Conservation (phyloP, 441 rosid species). For the Bocquillonia castaneifolia region DNA sequence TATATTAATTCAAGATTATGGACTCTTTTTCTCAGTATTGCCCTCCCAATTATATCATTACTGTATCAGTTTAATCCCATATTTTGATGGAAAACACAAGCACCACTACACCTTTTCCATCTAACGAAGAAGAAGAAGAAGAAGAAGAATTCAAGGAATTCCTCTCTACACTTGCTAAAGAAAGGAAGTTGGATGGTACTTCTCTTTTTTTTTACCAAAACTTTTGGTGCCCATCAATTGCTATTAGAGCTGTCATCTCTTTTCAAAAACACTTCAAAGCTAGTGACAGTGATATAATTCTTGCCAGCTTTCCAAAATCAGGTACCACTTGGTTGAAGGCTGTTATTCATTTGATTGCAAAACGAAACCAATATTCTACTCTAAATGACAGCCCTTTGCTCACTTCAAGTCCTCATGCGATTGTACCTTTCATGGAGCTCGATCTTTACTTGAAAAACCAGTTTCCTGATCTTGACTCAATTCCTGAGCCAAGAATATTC, state of each 20-base stretch:
- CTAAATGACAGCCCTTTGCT: constrained; percentile 11
- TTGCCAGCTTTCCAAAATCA: constrained; percentile 16
- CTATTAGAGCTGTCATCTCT: background rate
- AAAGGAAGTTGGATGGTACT: background rate
- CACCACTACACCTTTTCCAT: too few relatives aligned
- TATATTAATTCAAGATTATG: too few relatives aligned
- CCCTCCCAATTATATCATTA: too few relatives aligned
- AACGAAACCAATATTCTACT: background rate
- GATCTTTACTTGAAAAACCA: background rate
- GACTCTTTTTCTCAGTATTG: too few relatives aligned
- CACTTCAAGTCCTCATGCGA: background rate
- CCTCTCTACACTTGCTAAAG: background rate
- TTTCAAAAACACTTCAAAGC: constrained; percentile 19
- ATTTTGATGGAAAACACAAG: too few relatives aligned
- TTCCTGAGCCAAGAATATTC: constrained; percentile 6
- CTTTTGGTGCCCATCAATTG: constrained; percentile 4
- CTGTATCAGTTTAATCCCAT: too few relatives aligned
- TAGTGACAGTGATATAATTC: background rate
- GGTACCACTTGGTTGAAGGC: constrained; percentile 29
- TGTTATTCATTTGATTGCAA: background rate
- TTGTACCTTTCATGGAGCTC: constrained; percentile 3
- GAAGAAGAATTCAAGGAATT: background rate
- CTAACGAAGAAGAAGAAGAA: too few relatives aligned
- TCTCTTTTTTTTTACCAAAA: constrained; percentile 16
- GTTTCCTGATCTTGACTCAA: background rate